Evolutionary conservation across 768 basidiomycete genomes (phyloP).

Genomic region (Exidia glandulosa): DNA sequence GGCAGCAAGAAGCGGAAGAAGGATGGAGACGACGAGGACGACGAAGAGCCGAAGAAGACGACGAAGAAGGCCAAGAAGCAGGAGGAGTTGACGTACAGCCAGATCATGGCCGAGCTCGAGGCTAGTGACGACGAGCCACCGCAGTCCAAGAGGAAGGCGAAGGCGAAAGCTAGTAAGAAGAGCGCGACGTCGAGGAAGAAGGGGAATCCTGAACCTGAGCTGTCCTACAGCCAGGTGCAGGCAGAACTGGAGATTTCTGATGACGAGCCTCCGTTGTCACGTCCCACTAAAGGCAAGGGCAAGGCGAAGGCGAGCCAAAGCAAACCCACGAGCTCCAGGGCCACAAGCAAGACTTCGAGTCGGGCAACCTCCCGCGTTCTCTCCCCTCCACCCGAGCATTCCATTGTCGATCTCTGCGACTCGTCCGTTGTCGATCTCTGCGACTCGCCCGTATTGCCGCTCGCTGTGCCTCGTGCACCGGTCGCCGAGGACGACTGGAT

Average conservation of each 20-base stretch:
- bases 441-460: not conserved
- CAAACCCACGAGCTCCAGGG: not conserved
- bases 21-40: not conserved
- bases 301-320: not conserved
- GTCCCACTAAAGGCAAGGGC: not conserved
- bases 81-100: conserved; percentile 16
- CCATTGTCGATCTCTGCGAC: not conserved
- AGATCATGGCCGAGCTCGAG: conserved; percentile 49
- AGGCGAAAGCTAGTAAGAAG: not conserved
- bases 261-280: not conserved
- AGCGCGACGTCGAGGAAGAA: not conserved
- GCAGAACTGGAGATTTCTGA: not conserved
- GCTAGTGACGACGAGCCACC: conserved; percentile 43
- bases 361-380: not conserved
- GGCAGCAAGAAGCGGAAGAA: conserved; percentile 36
- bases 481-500: not conserved
- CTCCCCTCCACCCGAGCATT: not conserved
- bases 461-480: not conserved
- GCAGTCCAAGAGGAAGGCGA: not conserved
- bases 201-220: not conserved
- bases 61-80: conserved; percentile 22
- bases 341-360: not conserved
- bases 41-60: conserved; percentile 13
- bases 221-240: not conserved
- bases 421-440: not conserved